A percentile compares a stretch with the other conserved stretches of the same genome.
Conservation (phyloP, 2,329 filamentous ascomycete genomes). For the Venturia carpophila region DNA sequence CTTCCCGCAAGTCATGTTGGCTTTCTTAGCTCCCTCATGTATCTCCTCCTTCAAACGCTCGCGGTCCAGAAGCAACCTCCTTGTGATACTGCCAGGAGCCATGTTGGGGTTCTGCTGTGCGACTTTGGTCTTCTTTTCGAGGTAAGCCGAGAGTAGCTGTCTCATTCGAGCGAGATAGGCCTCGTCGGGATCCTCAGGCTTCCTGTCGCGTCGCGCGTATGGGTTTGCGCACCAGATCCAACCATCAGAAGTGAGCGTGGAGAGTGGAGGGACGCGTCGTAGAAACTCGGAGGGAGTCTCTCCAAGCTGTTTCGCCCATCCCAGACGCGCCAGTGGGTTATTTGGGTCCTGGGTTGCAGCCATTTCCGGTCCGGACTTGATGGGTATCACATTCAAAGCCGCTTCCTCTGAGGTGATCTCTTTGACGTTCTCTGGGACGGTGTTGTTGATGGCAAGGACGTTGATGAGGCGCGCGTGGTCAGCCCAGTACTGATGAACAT, state of each 20-base stretch:
- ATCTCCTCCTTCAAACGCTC: constrained; percentile 47
- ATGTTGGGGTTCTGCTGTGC: constrained; percentile 44
- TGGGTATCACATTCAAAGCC: background rate
- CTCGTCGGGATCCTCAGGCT: constrained; percentile 31
- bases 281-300: constrained; percentile 62
- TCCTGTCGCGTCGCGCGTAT: constrained; percentile 36
- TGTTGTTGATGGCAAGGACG: constrained; percentile 18
- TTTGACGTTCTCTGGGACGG: background rate
- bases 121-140: constrained; percentile 41
- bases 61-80: constrained; percentile 36
- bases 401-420: background rate
- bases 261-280: constrained; percentile 57
- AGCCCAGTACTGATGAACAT: constrained; percentile 23
- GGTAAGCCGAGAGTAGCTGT: constrained; percentile 46
- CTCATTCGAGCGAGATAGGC: constrained; percentile 48
- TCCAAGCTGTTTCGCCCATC: constrained; percentile 51
- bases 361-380: background rate
- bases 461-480: constrained; percentile 24
- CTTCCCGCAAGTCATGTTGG: constrained; percentile 58
- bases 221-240: constrained; percentile 74
- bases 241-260: constrained; percentile 44
- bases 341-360: constrained; percentile 33
- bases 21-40: constrained; percentile 51
- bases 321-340: constrained; percentile 52
- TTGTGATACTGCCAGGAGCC: constrained; percentile 33